Conservation (phyloP, 2,329 filamentous ascomycete genomes). For the Botryotinia globosa region DNA sequence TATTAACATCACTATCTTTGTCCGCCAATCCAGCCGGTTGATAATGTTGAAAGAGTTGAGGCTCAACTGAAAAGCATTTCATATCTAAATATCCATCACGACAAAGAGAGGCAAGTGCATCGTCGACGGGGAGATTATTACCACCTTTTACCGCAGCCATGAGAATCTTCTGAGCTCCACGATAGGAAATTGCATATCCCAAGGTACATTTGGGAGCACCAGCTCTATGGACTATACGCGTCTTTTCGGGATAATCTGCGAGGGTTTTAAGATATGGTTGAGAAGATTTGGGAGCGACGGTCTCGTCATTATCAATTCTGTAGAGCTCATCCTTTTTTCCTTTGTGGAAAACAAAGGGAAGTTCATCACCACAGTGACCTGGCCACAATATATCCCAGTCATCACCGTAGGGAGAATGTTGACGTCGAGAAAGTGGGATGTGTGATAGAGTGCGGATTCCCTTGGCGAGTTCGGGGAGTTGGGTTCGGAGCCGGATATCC, state of each 20-base stretch:
- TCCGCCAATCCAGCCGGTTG: constrained; percentile 34
- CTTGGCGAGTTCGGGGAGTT: constrained; percentile 37
- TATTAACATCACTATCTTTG: constrained; percentile 39
- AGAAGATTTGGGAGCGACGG: constrained; percentile 29
- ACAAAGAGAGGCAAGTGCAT: constrained; percentile 38
- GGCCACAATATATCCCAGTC: constrained; percentile 42
- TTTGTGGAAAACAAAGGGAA: neutral
- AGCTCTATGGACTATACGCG: constrained; percentile 36
- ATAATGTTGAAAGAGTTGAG: constrained; percentile 41
- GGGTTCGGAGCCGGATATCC: constrained; percentile 41
- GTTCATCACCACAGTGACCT: constrained; percentile 40
- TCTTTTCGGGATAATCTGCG: constrained; percentile 23
- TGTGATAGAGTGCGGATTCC: constrained; percentile 21
- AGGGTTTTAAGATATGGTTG: constrained; percentile 22
- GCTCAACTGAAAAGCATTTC: constrained; percentile 40
- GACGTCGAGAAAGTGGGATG: constrained; percentile 17
- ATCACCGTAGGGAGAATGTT: constrained; percentile 36
- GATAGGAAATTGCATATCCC: constrained; percentile 39
- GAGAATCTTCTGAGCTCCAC: constrained; percentile 53
- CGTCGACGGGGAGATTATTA: constrained; percentile 36
- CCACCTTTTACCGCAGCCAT: constrained; percentile 49
- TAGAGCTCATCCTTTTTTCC: constrained; percentile 23
- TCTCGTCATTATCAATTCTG: constrained; percentile 34
- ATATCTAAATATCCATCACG: constrained; percentile 36
- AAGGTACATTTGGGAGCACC: constrained; percentile 37